A percentile compares a stretch with the other conserved stretches of the same genome.
Evolutionary conservation across 345 rosid species (phyloP).

Genomic region (Populus euphratica): DNA sequence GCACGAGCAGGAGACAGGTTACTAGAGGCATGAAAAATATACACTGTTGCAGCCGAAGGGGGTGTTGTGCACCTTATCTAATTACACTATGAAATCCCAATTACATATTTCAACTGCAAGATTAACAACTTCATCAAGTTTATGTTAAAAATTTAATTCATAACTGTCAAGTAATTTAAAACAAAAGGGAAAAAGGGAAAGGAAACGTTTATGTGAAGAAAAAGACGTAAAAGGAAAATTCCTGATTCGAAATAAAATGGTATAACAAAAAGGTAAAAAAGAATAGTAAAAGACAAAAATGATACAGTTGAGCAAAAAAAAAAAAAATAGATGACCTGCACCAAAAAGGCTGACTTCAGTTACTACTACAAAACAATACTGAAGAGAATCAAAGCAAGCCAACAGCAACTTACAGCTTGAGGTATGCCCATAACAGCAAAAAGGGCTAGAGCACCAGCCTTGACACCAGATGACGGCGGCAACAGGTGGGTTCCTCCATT

Average conservation of each 20-base stretch:
- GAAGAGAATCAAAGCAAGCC: neutral
- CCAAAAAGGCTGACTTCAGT: too few relatives aligned
- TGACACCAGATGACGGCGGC: conserved; percentile 44
- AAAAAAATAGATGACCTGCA: too few relatives aligned
- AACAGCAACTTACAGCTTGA: conserved; percentile 48
- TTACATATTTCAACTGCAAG: neutral
- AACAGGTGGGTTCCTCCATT: neutral
- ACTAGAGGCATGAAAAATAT: neutral
- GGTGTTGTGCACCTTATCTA: neutral
- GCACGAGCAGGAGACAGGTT: neutral
- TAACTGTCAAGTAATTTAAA: neutral
- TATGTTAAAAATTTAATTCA: neutral
- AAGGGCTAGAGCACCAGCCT: conserved; percentile 54
- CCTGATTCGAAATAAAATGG: too few relatives aligned
- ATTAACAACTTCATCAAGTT: neutral
- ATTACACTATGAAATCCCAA: neutral
- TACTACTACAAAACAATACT: neutral
- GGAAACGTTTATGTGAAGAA: too few relatives aligned
- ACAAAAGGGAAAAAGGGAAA: too few relatives aligned
- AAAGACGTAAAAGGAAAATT: too few relatives aligned
- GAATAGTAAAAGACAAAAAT: too few relatives aligned
- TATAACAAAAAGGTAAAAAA: too few relatives aligned
- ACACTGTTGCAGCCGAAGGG: neutral
- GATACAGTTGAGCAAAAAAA: too few relatives aligned
- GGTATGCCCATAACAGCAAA: conserved; percentile 78